These are phyloP conservation scores for Penicillium antarcticum DNA, from an alignment of 495 filamentous ascomycete species.

Conservation along the genomic window DNA sequence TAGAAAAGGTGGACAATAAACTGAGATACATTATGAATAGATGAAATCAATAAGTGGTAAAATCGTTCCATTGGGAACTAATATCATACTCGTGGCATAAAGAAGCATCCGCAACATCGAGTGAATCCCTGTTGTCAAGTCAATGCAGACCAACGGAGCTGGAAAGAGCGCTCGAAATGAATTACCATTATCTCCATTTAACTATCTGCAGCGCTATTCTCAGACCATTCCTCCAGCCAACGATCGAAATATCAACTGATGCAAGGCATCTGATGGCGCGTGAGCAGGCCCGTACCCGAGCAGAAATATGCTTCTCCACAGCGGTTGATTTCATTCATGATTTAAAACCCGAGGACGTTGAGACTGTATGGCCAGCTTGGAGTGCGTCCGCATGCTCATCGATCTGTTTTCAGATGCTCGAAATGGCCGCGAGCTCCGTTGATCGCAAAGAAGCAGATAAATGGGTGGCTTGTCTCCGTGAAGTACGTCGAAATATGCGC, in stretches of 20 bases:
- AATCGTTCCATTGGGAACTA: too few relatives aligned
- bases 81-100: background rate
- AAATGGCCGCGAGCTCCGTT: background rate
- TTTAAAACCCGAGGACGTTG: background rate
- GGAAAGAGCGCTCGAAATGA: background rate
- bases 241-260: background rate
- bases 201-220: background rate
- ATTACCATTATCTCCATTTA: background rate
- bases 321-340: background rate
- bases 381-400: conserved; percentile 1
- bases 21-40: too few relatives aligned
- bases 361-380: conserved; percentile 3
- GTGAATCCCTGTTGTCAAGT: background rate
- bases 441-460: background rate
- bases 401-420: background rate
- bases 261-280: background rate
- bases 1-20: background rate
- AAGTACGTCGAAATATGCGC: conserved; percentile 2
- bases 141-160: background rate
- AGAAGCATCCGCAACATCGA: background rate
- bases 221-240: background rate
- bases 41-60: too few relatives aligned
- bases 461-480: background rate
- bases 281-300: conserved; percentile 1
- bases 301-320: background rate